Conservation (phyloP, 441 rosid species). For the Pelargonium exstipulatum region DNA sequence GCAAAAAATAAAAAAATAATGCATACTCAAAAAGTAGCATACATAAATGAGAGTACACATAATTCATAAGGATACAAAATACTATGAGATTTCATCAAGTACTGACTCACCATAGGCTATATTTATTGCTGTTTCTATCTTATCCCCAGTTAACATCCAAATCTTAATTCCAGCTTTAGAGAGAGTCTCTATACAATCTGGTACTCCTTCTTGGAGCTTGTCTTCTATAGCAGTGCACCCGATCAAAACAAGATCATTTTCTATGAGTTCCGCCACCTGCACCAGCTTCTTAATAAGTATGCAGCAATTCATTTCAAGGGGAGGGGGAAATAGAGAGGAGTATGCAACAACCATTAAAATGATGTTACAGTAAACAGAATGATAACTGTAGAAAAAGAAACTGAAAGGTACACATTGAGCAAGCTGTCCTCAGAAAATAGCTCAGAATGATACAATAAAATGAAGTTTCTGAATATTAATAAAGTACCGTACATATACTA, state of each 20-base stretch:
- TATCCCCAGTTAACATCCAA: slow-evolving; percentile 98
- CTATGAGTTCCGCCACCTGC: slow-evolving; percentile 92
- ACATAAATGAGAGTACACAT: slow-evolving; percentile 17
- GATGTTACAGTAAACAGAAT: neutral
- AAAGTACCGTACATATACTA: neutral
- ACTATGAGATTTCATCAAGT: neutral
- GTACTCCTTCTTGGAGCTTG: slow-evolving; percentile 99
- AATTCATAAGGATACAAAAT: slow-evolving; percentile 10
- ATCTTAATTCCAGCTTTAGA: slow-evolving; percentile 98
- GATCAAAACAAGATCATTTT: slow-evolving; percentile 82
- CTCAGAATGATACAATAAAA: neutral
- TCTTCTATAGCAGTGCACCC: slow-evolving; percentile 99
- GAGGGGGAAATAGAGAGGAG: neutral
- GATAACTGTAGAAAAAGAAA: neutral
- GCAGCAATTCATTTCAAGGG: too few species aligned
- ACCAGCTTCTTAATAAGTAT: slow-evolving; percentile 26
- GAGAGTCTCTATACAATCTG: slow-evolving; percentile 94
- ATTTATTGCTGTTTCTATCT: slow-evolving; percentile 98
- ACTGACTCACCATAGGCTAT: slow-evolving; percentile 81
- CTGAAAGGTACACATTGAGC: neutral
- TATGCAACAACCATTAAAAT: neutral
- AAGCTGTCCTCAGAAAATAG: neutral
- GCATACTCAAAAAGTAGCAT: slow-evolving; percentile 20
- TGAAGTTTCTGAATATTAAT: neutral
- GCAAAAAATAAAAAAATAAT: slow-evolving; percentile 26